Evolutionary conservation across 345 rosid genomes (phyloP).

Genomic region (Moricandia arvensis): DNA sequence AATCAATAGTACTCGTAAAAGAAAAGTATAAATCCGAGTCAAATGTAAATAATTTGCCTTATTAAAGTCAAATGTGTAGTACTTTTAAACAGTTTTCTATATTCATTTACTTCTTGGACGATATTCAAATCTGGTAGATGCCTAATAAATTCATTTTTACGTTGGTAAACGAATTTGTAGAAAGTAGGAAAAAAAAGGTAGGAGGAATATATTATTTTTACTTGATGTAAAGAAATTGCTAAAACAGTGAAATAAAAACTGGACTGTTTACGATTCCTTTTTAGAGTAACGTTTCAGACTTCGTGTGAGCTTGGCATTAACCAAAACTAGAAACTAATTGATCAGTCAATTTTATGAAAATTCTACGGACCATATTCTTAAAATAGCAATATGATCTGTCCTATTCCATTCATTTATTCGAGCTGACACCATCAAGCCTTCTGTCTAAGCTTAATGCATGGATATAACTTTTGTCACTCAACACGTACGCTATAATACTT

Average conservation of each 20-base stretch:
- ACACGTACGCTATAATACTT: background rate
- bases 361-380: conserved; percentile 19
- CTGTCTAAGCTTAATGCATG: conserved; percentile 10
- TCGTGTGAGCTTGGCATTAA: conserved; percentile 28
- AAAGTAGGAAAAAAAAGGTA: conserved; percentile 8
- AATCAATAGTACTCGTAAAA: background rate
- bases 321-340: conserved; percentile 27
- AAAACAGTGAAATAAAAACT: conserved; percentile 27
- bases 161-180: conserved; percentile 10
- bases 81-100: background rate
- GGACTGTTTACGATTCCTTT: conserved; percentile 23
- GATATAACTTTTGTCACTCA: conserved; percentile 18
- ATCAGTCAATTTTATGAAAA: conserved; percentile 27
- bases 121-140: conserved; percentile 19
- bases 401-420: conserved; percentile 34
- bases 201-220: conserved; percentile 18
- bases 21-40: conserved; percentile 1
- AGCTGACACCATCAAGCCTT: conserved; percentile 38
- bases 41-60: background rate
- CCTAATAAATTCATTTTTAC: background rate
- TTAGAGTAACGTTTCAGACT: conserved; percentile 25
- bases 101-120: conserved; percentile 17
- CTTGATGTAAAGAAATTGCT: conserved; percentile 23
- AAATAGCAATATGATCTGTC: conserved; percentile 25
- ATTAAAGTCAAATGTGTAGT: conserved; percentile 20